Base-by-base conservation (phyloP, 208 protist genomes). In the Strigomonas culicis region DNA sequence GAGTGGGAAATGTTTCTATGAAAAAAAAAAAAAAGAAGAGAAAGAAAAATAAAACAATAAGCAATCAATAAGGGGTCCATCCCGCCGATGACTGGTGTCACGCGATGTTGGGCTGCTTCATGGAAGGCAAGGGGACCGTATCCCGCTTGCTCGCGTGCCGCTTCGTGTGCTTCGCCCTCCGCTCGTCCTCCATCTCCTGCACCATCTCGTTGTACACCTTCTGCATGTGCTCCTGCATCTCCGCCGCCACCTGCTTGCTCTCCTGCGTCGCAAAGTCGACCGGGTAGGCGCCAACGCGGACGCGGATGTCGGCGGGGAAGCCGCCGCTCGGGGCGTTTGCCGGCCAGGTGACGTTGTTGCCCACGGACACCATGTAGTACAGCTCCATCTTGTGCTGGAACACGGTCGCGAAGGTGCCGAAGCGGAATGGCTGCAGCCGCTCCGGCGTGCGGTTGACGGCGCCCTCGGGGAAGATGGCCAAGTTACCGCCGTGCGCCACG, bases 381-480 rank as follows among this genome's bases (percentile, higher is more conserved):
- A 84, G 27, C 7, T 64, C 59, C 70, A 88, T 73, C 31, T 68
- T 63, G 52, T 89, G 69, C 66, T 84, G 51, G 30, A 92, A 74
- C 50, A 85, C 72, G 10, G 74, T 83, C 6, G 63, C 47, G 53
- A 89, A 92, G 43, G 74, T 84, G 59, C 85, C 85, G 63, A 68
- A 81, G 59, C 85, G 81, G 68, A 92, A 89, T 11, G 76, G 57
- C 62, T 78, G 73, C 31, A 92, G 63, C 44, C 64, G 52, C 22
- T 46, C 61, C 2, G 85, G 76, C 36, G 67, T 63, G 63, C 81
- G 82, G 70, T 86, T 92, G 47, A 92, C 68, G 46, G 72, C 74
- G 22, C 85, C 85, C 60, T 92, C 85, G 0, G 85, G 85, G 62
- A 88, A 92, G 59, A 92, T 63, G 27, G 82, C 74, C 27, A 92